Evolutionary conservation across 345 rosid genomes (phyloP).

Genomic region (Populus deltoides): DNA sequence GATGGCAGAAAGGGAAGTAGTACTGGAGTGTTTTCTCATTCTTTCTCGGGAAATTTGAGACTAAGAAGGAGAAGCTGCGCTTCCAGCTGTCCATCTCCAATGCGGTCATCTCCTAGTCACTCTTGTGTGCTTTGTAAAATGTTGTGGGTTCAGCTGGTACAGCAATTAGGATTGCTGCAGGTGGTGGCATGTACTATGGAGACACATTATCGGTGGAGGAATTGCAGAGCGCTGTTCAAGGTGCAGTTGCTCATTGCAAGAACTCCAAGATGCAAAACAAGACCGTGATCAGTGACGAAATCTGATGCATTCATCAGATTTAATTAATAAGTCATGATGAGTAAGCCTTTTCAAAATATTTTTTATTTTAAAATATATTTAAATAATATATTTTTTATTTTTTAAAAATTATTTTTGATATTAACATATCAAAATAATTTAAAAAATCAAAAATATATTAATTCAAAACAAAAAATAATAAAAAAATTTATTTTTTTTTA

Average conservation of each 20-base stretch:
- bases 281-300: conserved; percentile 43
- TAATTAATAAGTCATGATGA: not conserved
- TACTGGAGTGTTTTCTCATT: conserved; percentile 40
- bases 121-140: conserved; percentile 65
- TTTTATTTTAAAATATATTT: too few species aligned
- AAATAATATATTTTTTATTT: too few species aligned
- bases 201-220: conserved; percentile 79
- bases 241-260: conserved; percentile 90
- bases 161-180: not conserved
- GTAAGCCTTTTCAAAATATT: not conserved
- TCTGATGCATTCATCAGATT: conserved; percentile 11
- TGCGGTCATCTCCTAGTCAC: conserved; percentile 86
- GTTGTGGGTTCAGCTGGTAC: conserved; percentile 13
- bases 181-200: conserved; percentile 22
- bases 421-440: too few species aligned
- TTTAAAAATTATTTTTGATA: too few species aligned
- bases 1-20: conserved; percentile 27
- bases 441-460: too few species aligned
- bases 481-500: too few species aligned
- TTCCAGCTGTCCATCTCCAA: conserved; percentile 85
- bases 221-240: conserved; percentile 86
- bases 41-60: conserved; percentile 86
- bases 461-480: too few species aligned
- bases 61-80: conserved; percentile 61
- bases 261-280: conserved; percentile 63